Percentiles rank a stretch among this genome's conserved stretches.
phyloP scores from a whole-genome alignment of 208 protist species.

The Trichomonas gallinae region DNA sequence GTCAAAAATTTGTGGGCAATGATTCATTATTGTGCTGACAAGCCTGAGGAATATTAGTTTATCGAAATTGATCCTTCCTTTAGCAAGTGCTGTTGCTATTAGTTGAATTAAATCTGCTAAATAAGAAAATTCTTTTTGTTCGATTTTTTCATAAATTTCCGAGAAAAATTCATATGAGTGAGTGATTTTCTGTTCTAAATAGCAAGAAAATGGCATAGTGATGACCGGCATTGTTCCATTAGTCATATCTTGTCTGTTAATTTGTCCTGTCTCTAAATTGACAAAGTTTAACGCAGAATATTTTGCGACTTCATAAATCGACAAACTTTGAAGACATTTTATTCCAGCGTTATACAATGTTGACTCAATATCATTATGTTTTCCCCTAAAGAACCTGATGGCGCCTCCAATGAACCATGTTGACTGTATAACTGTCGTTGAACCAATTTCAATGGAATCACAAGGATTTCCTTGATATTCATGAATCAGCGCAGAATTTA shows the following conservation, averaged over 20 bases:
- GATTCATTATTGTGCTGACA: background rate
- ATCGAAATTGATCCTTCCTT: background rate
- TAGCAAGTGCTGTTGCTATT: background rate
- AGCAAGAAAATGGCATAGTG: background rate
- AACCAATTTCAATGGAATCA: background rate
- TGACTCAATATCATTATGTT: background rate
- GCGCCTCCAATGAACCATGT: background rate
- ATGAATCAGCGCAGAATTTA: background rate
- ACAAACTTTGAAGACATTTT: background rate
- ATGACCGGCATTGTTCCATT: background rate
- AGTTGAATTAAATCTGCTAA: background rate
- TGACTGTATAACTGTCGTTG: background rate
- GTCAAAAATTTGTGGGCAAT: background rate
- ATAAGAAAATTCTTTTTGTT: background rate
- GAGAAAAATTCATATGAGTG: background rate
- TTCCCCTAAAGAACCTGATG: background rate
- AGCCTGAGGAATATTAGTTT: background rate
- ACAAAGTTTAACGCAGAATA: background rate
- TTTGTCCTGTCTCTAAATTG: background rate
- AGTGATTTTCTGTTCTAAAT: background rate
- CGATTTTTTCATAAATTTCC: background rate
- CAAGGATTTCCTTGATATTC: background rate
- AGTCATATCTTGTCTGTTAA: background rate
- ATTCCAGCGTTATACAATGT: background rate
- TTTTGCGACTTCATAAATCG: background rate